A percentile compares a stretch with the other conserved stretches of the same genome.
Conservation (phyloP, 257 asterid genomes). For the Asclepias syriaca region DNA sequence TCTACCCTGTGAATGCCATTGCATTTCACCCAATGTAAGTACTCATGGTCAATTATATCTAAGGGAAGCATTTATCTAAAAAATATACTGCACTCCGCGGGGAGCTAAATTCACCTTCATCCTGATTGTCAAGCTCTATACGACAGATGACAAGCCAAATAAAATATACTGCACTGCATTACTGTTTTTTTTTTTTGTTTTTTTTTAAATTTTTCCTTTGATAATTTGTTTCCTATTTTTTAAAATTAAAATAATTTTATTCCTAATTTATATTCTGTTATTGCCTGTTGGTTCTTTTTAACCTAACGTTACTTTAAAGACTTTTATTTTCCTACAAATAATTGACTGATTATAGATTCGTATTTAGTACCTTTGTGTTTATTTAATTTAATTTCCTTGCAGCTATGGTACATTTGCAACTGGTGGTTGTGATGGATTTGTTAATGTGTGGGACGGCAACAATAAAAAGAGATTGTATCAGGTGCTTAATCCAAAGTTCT, state of each 20-base stretch:
- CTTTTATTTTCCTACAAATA: neutral
- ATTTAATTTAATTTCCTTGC: slow-evolving; percentile 18
- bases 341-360: neutral
- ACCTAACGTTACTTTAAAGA: too few species aligned
- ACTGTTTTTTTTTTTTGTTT: too few species aligned
- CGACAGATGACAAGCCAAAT: neutral
- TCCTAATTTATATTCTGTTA: too few species aligned
- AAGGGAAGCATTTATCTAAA: neutral
- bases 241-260: too few species aligned
- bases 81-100: neutral
- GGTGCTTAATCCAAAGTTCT: slow-evolving; percentile 28
- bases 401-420: slow-evolving; percentile 92
- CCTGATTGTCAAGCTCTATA: neutral
- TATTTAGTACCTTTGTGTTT: neutral
- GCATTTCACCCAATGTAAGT: slow-evolving; percentile 91
- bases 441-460: slow-evolving; percentile 95
- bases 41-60: neutral
- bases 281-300: too few species aligned
- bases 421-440: slow-evolving; percentile 93
- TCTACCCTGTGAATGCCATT: slow-evolving; percentile 86
- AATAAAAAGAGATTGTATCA: slow-evolving; percentile 93
- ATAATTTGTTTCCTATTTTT: too few species aligned
- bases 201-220: too few species aligned
- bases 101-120: neutral
- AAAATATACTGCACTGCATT: neutral